Base-by-base conservation (phyloP, 2,329 filamentous ascomycete species). In the Pseudogymnoascus sp. region DNA sequence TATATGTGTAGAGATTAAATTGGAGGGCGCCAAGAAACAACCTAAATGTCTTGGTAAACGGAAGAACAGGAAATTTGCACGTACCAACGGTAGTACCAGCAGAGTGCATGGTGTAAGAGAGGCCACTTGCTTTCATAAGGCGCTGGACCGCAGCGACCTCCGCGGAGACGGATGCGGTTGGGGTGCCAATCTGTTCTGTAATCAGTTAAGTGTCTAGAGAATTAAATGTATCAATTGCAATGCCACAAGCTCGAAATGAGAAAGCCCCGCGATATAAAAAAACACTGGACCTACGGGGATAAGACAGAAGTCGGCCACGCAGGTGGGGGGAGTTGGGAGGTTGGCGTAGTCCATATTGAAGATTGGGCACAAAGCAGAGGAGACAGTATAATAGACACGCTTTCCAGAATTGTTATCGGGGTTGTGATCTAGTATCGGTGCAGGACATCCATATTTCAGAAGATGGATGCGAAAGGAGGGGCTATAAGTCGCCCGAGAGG, bases 81-180 rank as follows among this genome's bases (percentile, higher is more conserved):
- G 63, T 78, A 94, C 91, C 92, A 61, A 97, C 83, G 0, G 93
- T 97, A 0, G 93, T 97, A 10, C 93, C 94, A 1, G 92, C 92
- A 27, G 90, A 92, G 76, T 97, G 93, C 90, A 97, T 94, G 55
- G 83, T 86, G 73, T 92, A 93, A 66, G 85, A 87, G 65, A 97
- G 74, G 1, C 91, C 91, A 68, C 88, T 94, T 61, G 84, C 85
- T 74, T 88, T 86, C 69, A 99, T 82, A 36, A 97, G 80, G 62
- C 87, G 85, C 77, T 97, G 93, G 37, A 97, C 91, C 65, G 89
- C 87, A 35, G 93, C 93, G 31, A 99, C 86, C 73, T 97, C 89
- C 67, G 87, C 84, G 4, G 90, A 88, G 13, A 93, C 88, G 1
- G 89, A 92, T 60, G 85, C 81, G 40, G 76, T 86, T 58, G 85